A percentile compares a stretch with the other conserved stretches of the same genome.
phyloP scores from a whole-genome alignment of 805 yeast genomes.

The Wickerhamomyces sydowiorum region DNA sequence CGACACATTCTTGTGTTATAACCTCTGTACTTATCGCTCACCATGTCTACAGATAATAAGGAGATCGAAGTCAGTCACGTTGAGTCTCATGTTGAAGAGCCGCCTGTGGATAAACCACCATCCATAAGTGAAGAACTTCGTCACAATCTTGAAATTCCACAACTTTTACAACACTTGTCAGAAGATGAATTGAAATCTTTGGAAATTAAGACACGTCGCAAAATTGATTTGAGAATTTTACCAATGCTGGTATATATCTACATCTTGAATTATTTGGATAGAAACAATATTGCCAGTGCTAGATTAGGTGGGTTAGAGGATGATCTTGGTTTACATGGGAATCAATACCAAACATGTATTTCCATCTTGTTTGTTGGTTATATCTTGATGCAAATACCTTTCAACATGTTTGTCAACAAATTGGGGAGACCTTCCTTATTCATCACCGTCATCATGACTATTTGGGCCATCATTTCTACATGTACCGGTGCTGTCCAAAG shows the following conservation, averaged over 20 bases:
- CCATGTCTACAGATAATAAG: not conserved
- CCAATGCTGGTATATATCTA: slow-evolving; percentile 46
- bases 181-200: slow-evolving; percentile 38
- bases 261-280: slow-evolving; percentile 44
- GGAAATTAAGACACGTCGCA: slow-evolving; percentile 39
- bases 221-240: slow-evolving; percentile 42
- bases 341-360: slow-evolving; percentile 43
- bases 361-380: slow-evolving; percentile 47
- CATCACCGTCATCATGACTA: slow-evolving; percentile 41
- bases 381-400: slow-evolving; percentile 45
- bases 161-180: slow-evolving; percentile 13
- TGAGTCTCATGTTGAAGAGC: not conserved
- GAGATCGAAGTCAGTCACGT: not conserved
- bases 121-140: not conserved
- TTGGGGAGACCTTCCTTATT: slow-evolving; percentile 46
- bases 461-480: slow-evolving; percentile 41
- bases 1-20: not conserved
- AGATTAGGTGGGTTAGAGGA: slow-evolving; percentile 43
- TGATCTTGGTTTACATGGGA: slow-evolving; percentile 36
- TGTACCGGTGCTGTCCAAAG: slow-evolving; percentile 27
- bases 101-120: not conserved
- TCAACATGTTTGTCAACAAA: slow-evolving; percentile 36
- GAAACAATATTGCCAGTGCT: slow-evolving; percentile 46
- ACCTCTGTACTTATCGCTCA: not conserved
- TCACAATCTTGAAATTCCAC: slow-evolving; percentile 14